These are phyloP conservation scores for Ophiorrhiza pumila DNA, from an alignment of 257 asterid species.

Conservation along the genomic window DNA sequence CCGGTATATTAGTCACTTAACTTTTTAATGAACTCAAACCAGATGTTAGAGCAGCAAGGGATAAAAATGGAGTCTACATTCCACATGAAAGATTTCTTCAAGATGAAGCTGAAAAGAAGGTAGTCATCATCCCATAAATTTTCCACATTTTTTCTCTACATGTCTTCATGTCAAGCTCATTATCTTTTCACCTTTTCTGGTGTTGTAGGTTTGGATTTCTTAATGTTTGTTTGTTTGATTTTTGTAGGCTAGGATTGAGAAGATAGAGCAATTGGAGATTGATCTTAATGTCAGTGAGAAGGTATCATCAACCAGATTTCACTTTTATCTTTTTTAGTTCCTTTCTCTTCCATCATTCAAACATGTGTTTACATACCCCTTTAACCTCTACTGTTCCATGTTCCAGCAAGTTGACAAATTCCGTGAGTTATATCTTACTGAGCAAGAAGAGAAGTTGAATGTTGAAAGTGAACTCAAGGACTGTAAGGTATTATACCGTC, in stretches of 20 bases:
- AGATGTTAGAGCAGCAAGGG: constrained; percentile 92
- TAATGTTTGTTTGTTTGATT: constrained; percentile 6
- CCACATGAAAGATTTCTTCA: constrained; percentile 75
- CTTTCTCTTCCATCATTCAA: constrained; percentile 1
- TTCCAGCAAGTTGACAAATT: constrained; percentile 51
- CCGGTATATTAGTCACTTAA: background rate
- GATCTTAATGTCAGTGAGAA: constrained; percentile 52
- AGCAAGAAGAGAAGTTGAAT: constrained; percentile 67
- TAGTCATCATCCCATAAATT: constrained; percentile 12
- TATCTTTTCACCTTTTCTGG: too few relatives aligned
- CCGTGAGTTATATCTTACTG: constrained; percentile 62
- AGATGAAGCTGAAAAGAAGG: constrained; percentile 89
- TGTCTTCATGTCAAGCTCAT: too few relatives aligned
- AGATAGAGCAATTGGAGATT: constrained; percentile 69
- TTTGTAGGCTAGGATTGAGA: constrained; percentile 68
- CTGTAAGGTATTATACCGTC: constrained; percentile 76
- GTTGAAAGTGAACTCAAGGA: constrained; percentile 60
- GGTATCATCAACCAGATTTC: constrained; percentile 38
- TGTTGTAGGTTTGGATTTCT: background rate
- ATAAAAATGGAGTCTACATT: constrained; percentile 79
- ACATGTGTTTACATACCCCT: constrained; percentile 3
- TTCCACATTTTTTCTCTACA: background rate
- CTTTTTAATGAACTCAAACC: constrained; percentile 16
- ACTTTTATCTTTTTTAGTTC: constrained; percentile 5
- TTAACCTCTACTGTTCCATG: background rate